phyloP scores from a whole-genome alignment of 148 eudicot species.

The Amaranthus hypochondriacus region DNA sequence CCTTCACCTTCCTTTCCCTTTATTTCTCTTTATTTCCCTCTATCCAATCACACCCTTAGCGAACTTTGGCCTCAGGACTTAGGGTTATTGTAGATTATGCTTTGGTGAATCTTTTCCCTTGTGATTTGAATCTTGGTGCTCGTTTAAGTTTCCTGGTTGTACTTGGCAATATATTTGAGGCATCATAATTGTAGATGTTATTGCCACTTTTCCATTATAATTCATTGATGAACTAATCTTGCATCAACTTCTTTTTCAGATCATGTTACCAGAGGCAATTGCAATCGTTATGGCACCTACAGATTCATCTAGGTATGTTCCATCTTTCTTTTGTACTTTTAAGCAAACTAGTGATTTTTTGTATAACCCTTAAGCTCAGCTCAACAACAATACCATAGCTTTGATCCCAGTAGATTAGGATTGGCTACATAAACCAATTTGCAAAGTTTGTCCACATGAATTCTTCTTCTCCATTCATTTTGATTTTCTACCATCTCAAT shows the following conservation, averaged over 20 bases:
- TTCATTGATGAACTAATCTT: neutral
- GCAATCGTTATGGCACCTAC: constrained; percentile 99
- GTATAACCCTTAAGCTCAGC: too few relatives aligned
- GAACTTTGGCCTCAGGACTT: neutral
- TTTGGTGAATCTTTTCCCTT: neutral
- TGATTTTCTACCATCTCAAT: too few relatives aligned
- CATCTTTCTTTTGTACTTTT: neutral
- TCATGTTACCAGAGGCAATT: constrained; percentile 97
- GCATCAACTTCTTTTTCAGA: constrained; percentile 35
- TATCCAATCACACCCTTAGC: too few relatives aligned
- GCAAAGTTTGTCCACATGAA: too few relatives aligned
- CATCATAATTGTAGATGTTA: neutral
- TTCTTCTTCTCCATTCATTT: too few relatives aligned
- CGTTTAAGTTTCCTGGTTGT: neutral
- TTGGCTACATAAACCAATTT: too few relatives aligned
- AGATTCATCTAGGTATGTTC: constrained; percentile 74
- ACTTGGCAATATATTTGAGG: neutral
- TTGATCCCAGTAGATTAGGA: too few relatives aligned
- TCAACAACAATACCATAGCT: too few relatives aligned
- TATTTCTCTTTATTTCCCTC: too few relatives aligned
- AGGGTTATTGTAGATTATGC: neutral
- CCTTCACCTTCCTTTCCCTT: too few relatives aligned
- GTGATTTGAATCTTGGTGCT: neutral
- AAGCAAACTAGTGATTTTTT: too few relatives aligned
- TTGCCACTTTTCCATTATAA: neutral